Evolutionary conservation across 257 asterid genomes (phyloP).

Genomic region (Ophiorrhiza pumila): DNA sequence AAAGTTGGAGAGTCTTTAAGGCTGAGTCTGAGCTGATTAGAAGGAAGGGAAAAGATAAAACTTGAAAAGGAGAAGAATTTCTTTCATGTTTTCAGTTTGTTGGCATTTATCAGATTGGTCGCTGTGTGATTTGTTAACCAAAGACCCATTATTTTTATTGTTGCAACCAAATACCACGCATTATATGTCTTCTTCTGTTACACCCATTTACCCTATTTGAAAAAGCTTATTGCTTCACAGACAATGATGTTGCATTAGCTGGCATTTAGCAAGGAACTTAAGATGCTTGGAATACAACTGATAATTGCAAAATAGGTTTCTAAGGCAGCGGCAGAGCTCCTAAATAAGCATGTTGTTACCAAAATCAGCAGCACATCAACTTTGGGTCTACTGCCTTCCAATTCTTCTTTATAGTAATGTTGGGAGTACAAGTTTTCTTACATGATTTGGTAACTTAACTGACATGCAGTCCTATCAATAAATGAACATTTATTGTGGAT

Average conservation of each 20-base stretch:
- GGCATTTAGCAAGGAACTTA: neutral
- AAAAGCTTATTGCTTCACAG: neutral
- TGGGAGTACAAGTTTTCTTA: too few relatives aligned
- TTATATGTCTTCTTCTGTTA: neutral
- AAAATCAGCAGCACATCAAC: neutral
- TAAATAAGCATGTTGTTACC: neutral
- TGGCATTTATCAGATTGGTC: neutral
- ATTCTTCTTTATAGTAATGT: neutral
- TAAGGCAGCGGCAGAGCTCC: neutral
- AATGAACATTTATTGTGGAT: too few relatives aligned
- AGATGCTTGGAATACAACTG: neutral
- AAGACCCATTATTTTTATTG: neutral
- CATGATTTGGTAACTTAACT: too few relatives aligned
- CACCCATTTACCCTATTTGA: neutral
- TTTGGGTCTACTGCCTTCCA: neutral
- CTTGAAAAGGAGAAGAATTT: neutral
- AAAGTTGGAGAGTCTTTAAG: neutral
- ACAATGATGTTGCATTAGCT: neutral
- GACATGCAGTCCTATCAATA: too few relatives aligned
- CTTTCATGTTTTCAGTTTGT: neutral
- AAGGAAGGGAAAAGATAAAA: neutral
- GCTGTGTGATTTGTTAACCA: too few relatives aligned
- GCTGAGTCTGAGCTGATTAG: neutral
- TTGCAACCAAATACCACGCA: neutral
- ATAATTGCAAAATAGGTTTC: neutral